Percentiles rank a stretch among this genome's conserved stretches.
Conservation (phyloP, 352 stramenopile genomes). For the Saprolegnia parasitica region DNA sequence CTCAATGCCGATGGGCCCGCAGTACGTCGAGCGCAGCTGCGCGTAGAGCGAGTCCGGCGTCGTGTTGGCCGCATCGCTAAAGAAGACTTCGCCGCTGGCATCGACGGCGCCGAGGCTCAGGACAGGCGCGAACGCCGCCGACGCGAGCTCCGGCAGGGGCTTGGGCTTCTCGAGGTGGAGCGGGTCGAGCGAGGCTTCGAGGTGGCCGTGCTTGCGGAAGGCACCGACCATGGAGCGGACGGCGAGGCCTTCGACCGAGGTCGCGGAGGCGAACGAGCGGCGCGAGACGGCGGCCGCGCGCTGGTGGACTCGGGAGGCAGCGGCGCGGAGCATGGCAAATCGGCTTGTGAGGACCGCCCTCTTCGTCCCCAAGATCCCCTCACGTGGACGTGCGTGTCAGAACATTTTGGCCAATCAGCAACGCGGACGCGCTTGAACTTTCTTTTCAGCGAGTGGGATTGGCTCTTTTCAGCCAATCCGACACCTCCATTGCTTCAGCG, state of each 20-base stretch:
- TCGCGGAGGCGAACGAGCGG: slow-evolving; percentile 28
- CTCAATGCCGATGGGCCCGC: slow-evolving; percentile 75
- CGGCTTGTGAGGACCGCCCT: not conserved
- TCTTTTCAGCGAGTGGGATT: not conserved
- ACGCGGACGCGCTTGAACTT: not conserved
- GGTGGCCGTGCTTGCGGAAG: slow-evolving; percentile 71
- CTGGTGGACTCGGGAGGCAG: not conserved
- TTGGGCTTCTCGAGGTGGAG: slow-evolving; percentile 41
- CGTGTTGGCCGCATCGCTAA: slow-evolving; percentile 31
- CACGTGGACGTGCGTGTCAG: not conserved
- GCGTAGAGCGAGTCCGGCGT: slow-evolving; percentile 56
- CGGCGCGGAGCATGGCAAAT: slow-evolving; percentile 8
- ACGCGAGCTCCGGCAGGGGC: slow-evolving; percentile 37
- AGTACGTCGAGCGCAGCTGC: slow-evolving; percentile 57
- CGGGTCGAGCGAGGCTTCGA: slow-evolving; percentile 69
- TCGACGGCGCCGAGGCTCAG: slow-evolving; percentile 31
- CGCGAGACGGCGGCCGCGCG: not conserved
- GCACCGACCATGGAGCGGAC: slow-evolving; percentile 58
- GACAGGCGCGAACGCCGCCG: slow-evolving; percentile 52
- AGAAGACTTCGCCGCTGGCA: slow-evolving; percentile 27
- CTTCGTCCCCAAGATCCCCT: not conserved
- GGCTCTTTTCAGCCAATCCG: too few relatives aligned
- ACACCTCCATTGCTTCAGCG: not conserved
- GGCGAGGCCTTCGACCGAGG: slow-evolving; percentile 59
- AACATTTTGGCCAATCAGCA: not conserved